Conservation (phyloP, 2,329 filamentous ascomycete genomes). For the Colletotrichum neosansevieriae region DNA sequence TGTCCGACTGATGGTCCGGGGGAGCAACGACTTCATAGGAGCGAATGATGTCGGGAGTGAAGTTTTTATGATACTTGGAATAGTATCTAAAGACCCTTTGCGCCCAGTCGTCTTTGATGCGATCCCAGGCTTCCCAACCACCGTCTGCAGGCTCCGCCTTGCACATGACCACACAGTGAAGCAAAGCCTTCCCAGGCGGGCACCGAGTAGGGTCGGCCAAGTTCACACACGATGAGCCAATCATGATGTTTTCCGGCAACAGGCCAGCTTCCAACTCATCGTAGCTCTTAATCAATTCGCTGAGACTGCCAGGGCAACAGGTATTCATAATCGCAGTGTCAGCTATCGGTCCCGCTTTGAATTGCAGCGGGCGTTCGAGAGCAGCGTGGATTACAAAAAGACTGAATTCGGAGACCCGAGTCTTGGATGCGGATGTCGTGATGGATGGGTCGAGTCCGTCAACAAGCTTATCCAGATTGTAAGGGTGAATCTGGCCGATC, state of each 20-base stretch:
- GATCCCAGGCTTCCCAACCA: conserved; percentile 14
- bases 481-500: not conserved
- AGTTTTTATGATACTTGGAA: conserved; percentile 14
- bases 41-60: conserved; percentile 18
- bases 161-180: conserved; percentile 22
- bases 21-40: conserved; percentile 19
- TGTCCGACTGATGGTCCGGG: conserved; percentile 18
- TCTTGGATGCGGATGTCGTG: not conserved
- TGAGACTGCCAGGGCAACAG: not conserved
- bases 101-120: conserved; percentile 4
- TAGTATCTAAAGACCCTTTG: not conserved
- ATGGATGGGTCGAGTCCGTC: not conserved
- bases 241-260: not conserved
- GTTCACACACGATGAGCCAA: not conserved
- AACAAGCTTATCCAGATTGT: not conserved
- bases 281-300: not conserved
- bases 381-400: not conserved
- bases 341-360: not conserved
- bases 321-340: not conserved
- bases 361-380: not conserved
- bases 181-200: conserved; percentile 11
- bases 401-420: not conserved
- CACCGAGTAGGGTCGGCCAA: not conserved
- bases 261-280: not conserved
- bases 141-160: conserved; percentile 13